Evolutionary conservation across 2,329 filamentous ascomycete species (phyloP), one percentile per base, ranked within the genome.

Genomic region (Pseudogymnoascus sp.): DNA sequence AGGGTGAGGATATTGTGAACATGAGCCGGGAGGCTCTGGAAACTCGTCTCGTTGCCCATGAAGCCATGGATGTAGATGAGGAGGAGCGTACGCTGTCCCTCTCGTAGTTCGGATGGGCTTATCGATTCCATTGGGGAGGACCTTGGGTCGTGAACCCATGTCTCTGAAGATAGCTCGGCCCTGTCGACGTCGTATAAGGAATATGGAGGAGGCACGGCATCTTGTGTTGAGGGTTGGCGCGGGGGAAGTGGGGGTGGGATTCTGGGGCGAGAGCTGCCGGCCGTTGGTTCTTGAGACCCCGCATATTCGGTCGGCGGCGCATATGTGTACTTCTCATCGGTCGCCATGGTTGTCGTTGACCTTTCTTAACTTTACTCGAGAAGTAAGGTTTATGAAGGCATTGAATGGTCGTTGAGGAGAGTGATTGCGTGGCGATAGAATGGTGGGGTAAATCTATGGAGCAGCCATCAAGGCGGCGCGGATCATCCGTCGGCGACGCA

Each of bases 41-140:
- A 97, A 64, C 90, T 96, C 33, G 89, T 89, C 74, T 95, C 90
- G 65, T 90, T 89, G 61, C 93, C 92, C 81, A 95, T 89, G 76
- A 96, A 96, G 65, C 93, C 92, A 77, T 96, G 93, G 63, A 96
- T 86, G 73, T 92, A 96, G 61, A 96, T 79, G 22, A 96, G 73
- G 1, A 97, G 81, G 24, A 97, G 79, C 26, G 80, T 65, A 65
- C 84, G 80, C 50, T 79, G 78, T 68, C 71, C 70, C 65, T 70
- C 67, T 59, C 70, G 66, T 19, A 70, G 68, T 56, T 73, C 70
- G 7, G 68, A 68, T 14, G 72, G 72, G 8, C 70, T 68, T 50
- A 74, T 60, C 38, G 72, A 74, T 37, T 73, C 71, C 22, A 71
- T 72, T 4, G 72, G 73, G 19, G 70, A 73, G 4, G 70, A 70